phyloP scores from a whole-genome alignment of 306 rosid species.

The Rosa multiflora region DNA sequence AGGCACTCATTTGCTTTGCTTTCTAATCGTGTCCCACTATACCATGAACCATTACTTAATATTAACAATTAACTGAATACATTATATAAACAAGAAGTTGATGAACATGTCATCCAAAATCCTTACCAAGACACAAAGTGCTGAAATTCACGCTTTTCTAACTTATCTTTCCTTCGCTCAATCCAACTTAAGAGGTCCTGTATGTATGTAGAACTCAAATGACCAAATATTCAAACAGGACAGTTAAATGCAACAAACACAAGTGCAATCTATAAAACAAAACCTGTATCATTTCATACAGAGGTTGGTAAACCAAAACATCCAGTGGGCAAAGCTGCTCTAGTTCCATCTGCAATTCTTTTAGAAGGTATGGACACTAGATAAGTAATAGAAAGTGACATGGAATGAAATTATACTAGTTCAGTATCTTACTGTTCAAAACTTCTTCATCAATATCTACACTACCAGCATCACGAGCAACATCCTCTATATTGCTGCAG shows the following conservation, averaged over 20 bases:
- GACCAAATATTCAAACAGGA: conserved; percentile 19
- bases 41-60: not conserved
- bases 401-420: conserved; percentile 24
- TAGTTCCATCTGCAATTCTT: conserved; percentile 79
- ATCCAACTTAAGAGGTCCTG: conserved; percentile 94
- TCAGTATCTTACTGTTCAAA: conserved; percentile 68
- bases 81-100: conserved; percentile 12
- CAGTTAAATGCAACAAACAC: conserved; percentile 14
- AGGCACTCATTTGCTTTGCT: not conserved
- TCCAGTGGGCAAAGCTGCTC: conserved; percentile 59
- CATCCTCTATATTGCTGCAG: conserved; percentile 94
- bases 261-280: conserved; percentile 20
- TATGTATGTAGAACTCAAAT: conserved; percentile 22
- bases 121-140: conserved; percentile 80
- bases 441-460: conserved; percentile 76
- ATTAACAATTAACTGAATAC: not conserved
- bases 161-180: conserved; percentile 52
- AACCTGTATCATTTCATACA: conserved; percentile 91
- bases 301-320: conserved; percentile 66
- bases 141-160: conserved; percentile 85
- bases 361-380: conserved; percentile 30
- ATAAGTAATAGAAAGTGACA: conserved; percentile 29
- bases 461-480: conserved; percentile 90
- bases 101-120: conserved; percentile 1
- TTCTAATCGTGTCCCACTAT: not conserved